phyloP scores from a whole-genome alignment of 1,284 basidiomycete genomes.

The Peniophora sp. region DNA sequence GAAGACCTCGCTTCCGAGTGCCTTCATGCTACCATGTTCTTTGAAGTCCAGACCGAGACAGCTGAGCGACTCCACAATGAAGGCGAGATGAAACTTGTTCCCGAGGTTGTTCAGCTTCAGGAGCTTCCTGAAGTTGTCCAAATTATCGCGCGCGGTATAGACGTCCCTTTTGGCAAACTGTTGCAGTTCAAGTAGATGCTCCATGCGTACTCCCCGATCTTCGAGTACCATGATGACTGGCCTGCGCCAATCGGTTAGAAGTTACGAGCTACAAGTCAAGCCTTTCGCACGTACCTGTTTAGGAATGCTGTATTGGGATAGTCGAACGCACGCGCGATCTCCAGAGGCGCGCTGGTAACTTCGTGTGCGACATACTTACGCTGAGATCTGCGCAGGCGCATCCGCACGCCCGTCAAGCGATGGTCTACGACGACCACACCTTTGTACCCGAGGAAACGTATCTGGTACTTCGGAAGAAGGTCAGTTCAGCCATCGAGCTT shows the following conservation, averaged over 20 bases:
- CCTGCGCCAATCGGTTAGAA: no score
- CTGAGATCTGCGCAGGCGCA: slow-evolving; percentile 66
- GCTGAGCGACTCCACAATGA: slow-evolving; percentile 39
- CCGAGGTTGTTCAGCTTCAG: slow-evolving; percentile 43
- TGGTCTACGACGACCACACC: slow-evolving; percentile 65
- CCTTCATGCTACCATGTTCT: slow-evolving; percentile 17
- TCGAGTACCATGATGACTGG: slow-evolving; percentile 15
- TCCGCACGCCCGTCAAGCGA: slow-evolving; percentile 40
- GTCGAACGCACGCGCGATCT: slow-evolving; percentile 56
- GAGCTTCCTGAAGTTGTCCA: slow-evolving; percentile 32
- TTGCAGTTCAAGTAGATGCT: slow-evolving; percentile 48
- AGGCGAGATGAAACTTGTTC: slow-evolving; percentile 35
- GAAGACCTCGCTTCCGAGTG: slow-evolving; percentile 48
- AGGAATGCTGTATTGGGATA: slow-evolving; percentile 47
- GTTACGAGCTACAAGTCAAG: no score
- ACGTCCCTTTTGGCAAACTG: slow-evolving; percentile 38
- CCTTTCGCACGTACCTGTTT: no score
- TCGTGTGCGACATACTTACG: slow-evolving; percentile 49
- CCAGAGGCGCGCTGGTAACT: slow-evolving; percentile 42
- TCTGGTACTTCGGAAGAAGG: slow-evolving; percentile 45
- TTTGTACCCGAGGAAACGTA: slow-evolving; percentile 69
- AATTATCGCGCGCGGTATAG: slow-evolving; percentile 41
- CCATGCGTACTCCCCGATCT: slow-evolving; percentile 37
- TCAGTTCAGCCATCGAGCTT: slow-evolving; percentile 2
- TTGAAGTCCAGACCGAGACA: slow-evolving; percentile 38